phyloP scores from a whole-genome alignment of 805 yeast genomes.

The Lachancea mirantina region DNA sequence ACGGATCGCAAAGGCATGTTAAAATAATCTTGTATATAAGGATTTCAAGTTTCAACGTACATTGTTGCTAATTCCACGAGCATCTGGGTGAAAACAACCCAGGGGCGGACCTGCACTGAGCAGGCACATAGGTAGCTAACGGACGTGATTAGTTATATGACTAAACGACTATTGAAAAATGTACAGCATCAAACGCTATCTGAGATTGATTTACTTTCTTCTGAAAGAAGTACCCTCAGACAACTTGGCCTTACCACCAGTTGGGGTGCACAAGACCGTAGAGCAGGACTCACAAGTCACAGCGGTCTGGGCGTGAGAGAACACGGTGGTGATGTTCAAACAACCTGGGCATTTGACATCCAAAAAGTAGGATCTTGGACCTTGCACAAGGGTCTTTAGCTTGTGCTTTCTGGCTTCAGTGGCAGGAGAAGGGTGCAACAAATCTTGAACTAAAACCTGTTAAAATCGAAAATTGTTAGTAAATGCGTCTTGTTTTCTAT shows the following conservation, averaged over 20 bases:
- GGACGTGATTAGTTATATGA: slow-evolving; percentile 3
- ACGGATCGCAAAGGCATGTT: no score
- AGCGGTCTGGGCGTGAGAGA: slow-evolving; percentile 99
- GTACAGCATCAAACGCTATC: slow-evolving; percentile 10
- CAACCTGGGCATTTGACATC: slow-evolving; percentile 99
- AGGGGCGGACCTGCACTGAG: neutral
- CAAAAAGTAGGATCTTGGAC: slow-evolving; percentile 99
- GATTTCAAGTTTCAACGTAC: slow-evolving; percentile 1
- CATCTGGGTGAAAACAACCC: slow-evolving; percentile 3
- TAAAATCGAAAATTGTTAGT: slow-evolving; percentile 20
- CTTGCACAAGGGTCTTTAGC: slow-evolving; percentile 92
- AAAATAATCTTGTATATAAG: no score
- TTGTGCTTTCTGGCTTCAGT: slow-evolving; percentile 96
- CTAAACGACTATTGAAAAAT: slow-evolving; percentile 5
- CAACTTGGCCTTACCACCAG: slow-evolving; percentile 99
- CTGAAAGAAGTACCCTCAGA: slow-evolving; percentile 99
- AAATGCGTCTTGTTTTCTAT: no score
- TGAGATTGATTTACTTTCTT: slow-evolving; percentile 65
- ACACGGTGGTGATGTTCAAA: slow-evolving; percentile 96
- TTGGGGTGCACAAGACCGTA: slow-evolving; percentile 96
- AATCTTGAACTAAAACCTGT: slow-evolving; percentile 97
- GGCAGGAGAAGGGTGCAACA: slow-evolving; percentile 96
- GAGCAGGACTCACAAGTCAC: slow-evolving; percentile 99
- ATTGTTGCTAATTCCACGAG: neutral
- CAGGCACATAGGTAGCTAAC: slow-evolving; percentile 1